Conservation (phyloP, 2,329 filamentous ascomycete genomes). For the Colletotrichum zoysiae region DNA sequence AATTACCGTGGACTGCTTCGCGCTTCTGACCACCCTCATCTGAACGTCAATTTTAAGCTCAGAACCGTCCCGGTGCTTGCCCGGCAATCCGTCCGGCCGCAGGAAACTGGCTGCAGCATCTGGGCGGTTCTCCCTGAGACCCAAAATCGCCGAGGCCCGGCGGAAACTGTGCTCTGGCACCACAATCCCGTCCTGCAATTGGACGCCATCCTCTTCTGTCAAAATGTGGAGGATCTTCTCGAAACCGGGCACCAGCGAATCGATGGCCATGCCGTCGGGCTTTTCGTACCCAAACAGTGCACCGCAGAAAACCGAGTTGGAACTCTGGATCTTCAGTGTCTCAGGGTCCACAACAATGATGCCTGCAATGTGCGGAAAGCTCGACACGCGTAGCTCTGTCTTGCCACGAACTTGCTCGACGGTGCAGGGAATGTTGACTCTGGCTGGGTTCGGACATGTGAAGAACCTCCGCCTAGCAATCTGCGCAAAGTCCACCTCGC, state of each 20-base stretch:
- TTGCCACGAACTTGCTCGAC: constrained; percentile 79
- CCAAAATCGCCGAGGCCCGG: constrained; percentile 85
- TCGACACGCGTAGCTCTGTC: constrained; percentile 85
- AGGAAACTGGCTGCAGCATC: constrained; percentile 85
- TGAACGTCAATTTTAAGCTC: constrained; percentile 96
- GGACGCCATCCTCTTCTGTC: constrained; percentile 86
- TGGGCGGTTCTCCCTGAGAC: constrained; percentile 83
- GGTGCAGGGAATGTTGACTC: constrained; percentile 85
- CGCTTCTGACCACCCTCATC: constrained; percentile 95
- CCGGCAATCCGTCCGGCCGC: constrained; percentile 85
- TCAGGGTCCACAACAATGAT: constrained; percentile 92
- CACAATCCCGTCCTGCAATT: constrained; percentile 92
- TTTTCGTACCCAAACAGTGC: constrained; percentile 91
- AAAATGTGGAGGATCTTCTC: constrained; percentile 85
- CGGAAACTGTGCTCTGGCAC: constrained; percentile 97
- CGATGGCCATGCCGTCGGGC: constrained; percentile 84
- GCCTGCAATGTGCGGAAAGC: constrained; percentile 96
- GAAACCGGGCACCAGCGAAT: constrained; percentile 86
- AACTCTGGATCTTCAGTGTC: constrained; percentile 85
- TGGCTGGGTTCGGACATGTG: constrained; percentile 82
- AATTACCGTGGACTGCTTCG: constrained; percentile 72
- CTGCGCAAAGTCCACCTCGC: constrained; percentile 82
- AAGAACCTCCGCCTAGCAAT: constrained; percentile 82
- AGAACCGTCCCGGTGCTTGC: constrained; percentile 89
- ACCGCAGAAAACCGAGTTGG: constrained; percentile 93